phyloP scores from a whole-genome alignment of 2,329 filamentous ascomycete genomes.

The Penicillium sp. region DNA sequence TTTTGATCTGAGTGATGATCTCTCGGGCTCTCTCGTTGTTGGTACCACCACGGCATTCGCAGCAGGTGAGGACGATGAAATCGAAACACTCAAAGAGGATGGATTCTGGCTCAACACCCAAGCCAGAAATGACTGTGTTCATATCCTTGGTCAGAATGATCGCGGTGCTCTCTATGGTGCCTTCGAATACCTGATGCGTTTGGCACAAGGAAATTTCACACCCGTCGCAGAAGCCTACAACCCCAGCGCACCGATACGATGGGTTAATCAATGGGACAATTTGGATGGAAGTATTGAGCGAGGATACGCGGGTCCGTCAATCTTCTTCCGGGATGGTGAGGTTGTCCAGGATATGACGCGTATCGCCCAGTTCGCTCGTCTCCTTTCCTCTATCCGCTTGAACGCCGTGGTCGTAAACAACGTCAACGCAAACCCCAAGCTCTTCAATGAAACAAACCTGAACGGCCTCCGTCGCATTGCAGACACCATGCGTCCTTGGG shows the following conservation, averaged over 20 bases:
- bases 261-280: constrained; percentile 76
- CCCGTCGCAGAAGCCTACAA: constrained; percentile 53
- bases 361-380: constrained; percentile 62
- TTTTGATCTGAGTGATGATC: background rate
- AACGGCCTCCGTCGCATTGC: constrained; percentile 64
- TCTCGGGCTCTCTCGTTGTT: background rate
- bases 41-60: background rate
- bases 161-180: constrained; percentile 68
- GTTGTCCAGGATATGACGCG: constrained; percentile 62
- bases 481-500: constrained; percentile 66
- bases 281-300: constrained; percentile 67
- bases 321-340: constrained; percentile 63
- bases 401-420: constrained; percentile 72
- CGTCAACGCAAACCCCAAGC: constrained; percentile 65
- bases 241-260: constrained; percentile 63
- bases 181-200: constrained; percentile 66
- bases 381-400: constrained; percentile 66
- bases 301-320: constrained; percentile 67
- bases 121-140: constrained; percentile 46
- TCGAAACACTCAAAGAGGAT: background rate
- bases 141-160: constrained; percentile 57
- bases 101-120: constrained; percentile 58
- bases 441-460: constrained; percentile 60
- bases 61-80: background rate
- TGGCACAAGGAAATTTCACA: constrained; percentile 61